phyloP scores from a whole-genome alignment of 2,329 filamentous ascomycete species.

The Cladosporium sp. region DNA sequence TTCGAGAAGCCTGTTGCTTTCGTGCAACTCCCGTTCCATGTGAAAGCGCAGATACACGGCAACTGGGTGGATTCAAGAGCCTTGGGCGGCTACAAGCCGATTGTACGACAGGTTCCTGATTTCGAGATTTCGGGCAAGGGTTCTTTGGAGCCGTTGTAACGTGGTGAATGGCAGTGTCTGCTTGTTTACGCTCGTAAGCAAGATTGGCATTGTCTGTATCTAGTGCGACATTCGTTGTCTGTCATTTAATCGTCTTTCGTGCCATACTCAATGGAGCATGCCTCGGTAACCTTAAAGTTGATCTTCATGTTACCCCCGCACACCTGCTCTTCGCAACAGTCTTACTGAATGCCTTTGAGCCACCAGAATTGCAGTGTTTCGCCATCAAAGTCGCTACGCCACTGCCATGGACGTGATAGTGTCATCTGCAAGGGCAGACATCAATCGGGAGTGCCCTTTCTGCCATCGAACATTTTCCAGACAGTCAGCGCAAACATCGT shows the following conservation, averaged over 20 bases:
- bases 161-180: neutral
- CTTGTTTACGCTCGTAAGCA: neutral
- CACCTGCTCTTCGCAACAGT: neutral
- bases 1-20: slow-evolving; percentile 43
- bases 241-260: neutral
- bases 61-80: slow-evolving; percentile 18
- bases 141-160: neutral
- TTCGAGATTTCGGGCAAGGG: neutral
- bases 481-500: neutral
- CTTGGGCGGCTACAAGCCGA: neutral
- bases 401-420: neutral
- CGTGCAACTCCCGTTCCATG: slow-evolving; percentile 41
- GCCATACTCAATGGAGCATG: neutral
- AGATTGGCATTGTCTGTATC: neutral
- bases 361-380: neutral
- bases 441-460: neutral
- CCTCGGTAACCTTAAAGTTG: slow-evolving; percentile 1
- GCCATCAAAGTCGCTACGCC: neutral
- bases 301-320: neutral
- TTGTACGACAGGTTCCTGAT: neutral
- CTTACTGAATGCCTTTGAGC: neutral
- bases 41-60: slow-evolving; percentile 16
- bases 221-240: neutral
- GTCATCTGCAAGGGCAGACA: neutral
- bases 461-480: neutral